Evolutionary conservation across 2,329 filamentous ascomycete species (phyloP).

Genomic region (Cercospora canescens): DNA sequence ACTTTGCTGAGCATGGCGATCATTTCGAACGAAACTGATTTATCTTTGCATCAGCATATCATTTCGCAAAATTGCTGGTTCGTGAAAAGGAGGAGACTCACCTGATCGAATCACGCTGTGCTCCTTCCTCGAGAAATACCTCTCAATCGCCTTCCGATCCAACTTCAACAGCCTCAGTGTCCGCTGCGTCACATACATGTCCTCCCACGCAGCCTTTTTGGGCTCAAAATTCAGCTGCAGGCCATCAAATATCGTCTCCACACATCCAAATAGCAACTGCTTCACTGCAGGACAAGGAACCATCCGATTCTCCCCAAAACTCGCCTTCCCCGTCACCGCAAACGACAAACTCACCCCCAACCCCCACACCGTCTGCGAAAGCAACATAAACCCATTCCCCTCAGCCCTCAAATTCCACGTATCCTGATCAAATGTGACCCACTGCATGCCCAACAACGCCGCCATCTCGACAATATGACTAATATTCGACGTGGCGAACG

Average conservation of each 20-base stretch:
- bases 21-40: constrained; percentile 12
- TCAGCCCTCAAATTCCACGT: constrained; percentile 12
- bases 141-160: constrained; percentile 8
- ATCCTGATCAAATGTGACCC: constrained; percentile 11
- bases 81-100: not conserved
- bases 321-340: constrained; percentile 1
- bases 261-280: constrained; percentile 12
- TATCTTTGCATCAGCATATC: not conserved
- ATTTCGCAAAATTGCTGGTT: not conserved
- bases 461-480: constrained; percentile 16
- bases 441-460: constrained; percentile 12
- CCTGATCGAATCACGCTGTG: constrained; percentile 9
- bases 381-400: constrained; percentile 13
- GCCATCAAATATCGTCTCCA: constrained; percentile 10
- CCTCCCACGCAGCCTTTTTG: constrained; percentile 5
- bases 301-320: not conserved
- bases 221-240: constrained; percentile 6
- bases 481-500: constrained; percentile 12
- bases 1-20: constrained; percentile 17
- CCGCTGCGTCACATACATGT: constrained; percentile 5
- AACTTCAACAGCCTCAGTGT: constrained; percentile 5
- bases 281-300: constrained; percentile 12
- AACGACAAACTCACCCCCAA: constrained; percentile 14
- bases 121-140: constrained; percentile 5
- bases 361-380: constrained; percentile 6